These are phyloP conservation scores for Mitosporidium daphniae DNA, from an alignment of 371 early-diverging fungal genomes.

Conservation along the genomic window DNA sequence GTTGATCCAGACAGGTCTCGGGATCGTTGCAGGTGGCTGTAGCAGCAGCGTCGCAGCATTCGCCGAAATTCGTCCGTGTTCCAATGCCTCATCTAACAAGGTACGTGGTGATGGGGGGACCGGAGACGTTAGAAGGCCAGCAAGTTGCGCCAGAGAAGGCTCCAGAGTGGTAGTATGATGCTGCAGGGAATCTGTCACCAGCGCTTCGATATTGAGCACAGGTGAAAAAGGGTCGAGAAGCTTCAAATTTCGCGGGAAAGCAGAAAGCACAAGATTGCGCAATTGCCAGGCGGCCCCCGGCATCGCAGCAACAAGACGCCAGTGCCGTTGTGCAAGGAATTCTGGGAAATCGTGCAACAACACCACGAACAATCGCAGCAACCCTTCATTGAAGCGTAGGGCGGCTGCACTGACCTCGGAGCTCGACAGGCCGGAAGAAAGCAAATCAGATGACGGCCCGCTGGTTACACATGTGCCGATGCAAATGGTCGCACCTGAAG, in stretches of 20 bases:
- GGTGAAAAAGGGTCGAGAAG: conserved; percentile 50
- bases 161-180: too few relatives aligned
- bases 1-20: too few relatives aligned
- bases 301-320: conserved; percentile 53
- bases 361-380: conserved; percentile 47
- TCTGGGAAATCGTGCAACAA: conserved; percentile 79
- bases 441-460: conserved; percentile 43
- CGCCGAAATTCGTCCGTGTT: too few relatives aligned
- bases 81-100: too few relatives aligned
- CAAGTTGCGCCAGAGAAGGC: too few relatives aligned
- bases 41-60: too few relatives aligned
- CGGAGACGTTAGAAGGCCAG: too few relatives aligned
- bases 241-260: conserved; percentile 21
- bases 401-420: conserved; percentile 20
- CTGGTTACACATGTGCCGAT: conserved; percentile 8
- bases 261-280: conserved; percentile 59
- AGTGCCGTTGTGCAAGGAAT: conserved; percentile 61
- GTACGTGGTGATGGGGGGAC: too few relatives aligned
- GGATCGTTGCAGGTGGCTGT: too few relatives aligned
- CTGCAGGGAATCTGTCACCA: too few relatives aligned
- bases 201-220: conserved; percentile 48
- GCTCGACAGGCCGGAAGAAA: conserved; percentile 35
- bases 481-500: not conserved
- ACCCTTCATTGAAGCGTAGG: conserved; percentile 45
- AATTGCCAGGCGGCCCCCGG: conserved; percentile 68